phyloP scores from a whole-genome alignment of 208 protist species.

The Entamoeba histolytica region DNA sequence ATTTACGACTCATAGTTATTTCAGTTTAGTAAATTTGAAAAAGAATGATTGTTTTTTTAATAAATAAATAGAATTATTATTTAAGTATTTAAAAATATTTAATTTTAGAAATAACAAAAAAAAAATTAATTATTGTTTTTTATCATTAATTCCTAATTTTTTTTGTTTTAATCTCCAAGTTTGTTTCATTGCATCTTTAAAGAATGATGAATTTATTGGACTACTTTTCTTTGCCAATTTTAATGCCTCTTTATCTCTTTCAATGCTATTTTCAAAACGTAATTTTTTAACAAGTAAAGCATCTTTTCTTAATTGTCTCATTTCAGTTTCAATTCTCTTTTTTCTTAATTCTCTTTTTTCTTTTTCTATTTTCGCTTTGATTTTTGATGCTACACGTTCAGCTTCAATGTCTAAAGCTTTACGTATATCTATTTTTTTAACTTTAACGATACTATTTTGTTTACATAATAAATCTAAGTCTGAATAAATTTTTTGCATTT shows the following conservation, averaged over 20 bases:
- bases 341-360: not conserved
- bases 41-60: no score
- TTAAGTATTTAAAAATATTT: not conserved
- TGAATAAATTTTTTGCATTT: not conserved
- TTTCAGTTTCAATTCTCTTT: not conserved
- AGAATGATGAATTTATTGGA: not conserved
- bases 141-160: not conserved
- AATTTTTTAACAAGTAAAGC: not conserved
- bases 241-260: not conserved
- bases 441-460: not conserved
- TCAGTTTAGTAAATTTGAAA: no score
- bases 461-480: not conserved
- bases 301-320: not conserved
- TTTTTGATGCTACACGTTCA: not conserved
- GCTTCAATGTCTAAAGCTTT: not conserved
- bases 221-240: not conserved
- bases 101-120: not conserved
- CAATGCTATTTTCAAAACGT: not conserved
- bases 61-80: no score
- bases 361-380: not conserved
- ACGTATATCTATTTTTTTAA: not conserved
- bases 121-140: not conserved
- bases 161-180: not conserved
- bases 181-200: not conserved
- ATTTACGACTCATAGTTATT: no score